Percentiles rank a stretch among this genome's conserved stretches.
Evolutionary conservation across 2,329 filamentous ascomycete species (phyloP).

Genomic region (Fusarium cicatricum): DNA sequence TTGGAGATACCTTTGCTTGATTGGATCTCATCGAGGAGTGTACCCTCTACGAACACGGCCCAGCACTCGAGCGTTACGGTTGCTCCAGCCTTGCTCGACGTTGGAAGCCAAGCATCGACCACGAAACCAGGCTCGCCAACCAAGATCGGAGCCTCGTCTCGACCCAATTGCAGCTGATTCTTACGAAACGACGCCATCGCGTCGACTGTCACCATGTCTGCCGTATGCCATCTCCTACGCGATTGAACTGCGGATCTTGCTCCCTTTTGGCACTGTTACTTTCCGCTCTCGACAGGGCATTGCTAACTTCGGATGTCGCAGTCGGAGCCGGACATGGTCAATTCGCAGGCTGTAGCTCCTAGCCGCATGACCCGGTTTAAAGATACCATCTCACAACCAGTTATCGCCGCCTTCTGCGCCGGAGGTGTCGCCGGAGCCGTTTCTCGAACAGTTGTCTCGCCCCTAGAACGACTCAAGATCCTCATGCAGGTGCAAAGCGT

Average conservation of each 20-base stretch:
- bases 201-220: conserved; percentile 40
- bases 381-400: conserved; percentile 76
- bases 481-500: conserved; percentile 95
- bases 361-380: conserved; percentile 48
- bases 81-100: conserved; percentile 29
- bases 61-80: conserved; percentile 2
- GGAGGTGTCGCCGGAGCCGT: conserved; percentile 95
- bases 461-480: conserved; percentile 95
- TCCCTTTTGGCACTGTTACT: neutral
- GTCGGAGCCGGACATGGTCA: conserved; percentile 41
- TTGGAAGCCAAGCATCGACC: conserved; percentile 20
- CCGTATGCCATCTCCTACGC: conserved; percentile 37
- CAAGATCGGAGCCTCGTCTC: conserved; percentile 26
- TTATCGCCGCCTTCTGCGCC: conserved; percentile 90
- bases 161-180: conserved; percentile 37
- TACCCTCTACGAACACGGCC: neutral
- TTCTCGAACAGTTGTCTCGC: conserved; percentile 96
- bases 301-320: conserved; percentile 31
- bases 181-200: conserved; percentile 14
- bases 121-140: conserved; percentile 24
- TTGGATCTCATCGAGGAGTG: conserved; percentile 1
- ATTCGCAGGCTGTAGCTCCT: conserved; percentile 40
- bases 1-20: conserved; percentile 20
- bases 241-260: neutral
- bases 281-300: neutral